phyloP scores from a whole-genome alignment of 2,329 filamentous ascomycete genomes.

The Cordyceps sp. region DNA sequence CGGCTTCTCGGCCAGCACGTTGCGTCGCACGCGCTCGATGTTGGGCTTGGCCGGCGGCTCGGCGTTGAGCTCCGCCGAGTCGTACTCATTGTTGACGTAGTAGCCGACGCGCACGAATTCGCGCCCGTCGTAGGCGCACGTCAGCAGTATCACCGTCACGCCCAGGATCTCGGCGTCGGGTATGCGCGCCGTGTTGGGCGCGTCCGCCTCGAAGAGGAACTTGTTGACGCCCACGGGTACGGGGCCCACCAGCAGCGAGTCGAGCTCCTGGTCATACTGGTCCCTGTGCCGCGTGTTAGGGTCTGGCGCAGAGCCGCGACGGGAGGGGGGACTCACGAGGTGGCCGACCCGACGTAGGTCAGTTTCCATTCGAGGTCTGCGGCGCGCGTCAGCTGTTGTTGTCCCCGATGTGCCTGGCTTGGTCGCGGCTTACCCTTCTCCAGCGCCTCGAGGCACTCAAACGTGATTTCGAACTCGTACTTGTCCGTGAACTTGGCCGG shows the following conservation, averaged over 20 bases:
- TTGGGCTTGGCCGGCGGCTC: constrained; percentile 86
- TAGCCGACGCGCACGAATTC: constrained; percentile 98
- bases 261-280: constrained; percentile 96
- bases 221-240: constrained; percentile 97
- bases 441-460: constrained; percentile 87
- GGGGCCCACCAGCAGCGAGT: constrained; percentile 91
- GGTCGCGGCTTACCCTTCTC: constrained; percentile 54
- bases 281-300: constrained; percentile 38
- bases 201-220: constrained; percentile 91
- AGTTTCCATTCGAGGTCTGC: constrained; percentile 97
- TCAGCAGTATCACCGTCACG: constrained; percentile 91
- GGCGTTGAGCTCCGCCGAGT: constrained; percentile 71
- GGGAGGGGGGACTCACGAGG: constrained; percentile 49
- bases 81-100: constrained; percentile 99
- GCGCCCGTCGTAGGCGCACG: constrained; percentile 87
- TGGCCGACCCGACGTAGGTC: constrained; percentile 96
- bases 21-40: constrained; percentile 81
- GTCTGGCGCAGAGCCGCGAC: constrained; percentile 4
- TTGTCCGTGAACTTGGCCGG: constrained; percentile 83
- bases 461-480: constrained; percentile 97
- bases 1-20: constrained; percentile 95
- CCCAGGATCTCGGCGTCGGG: constrained; percentile 90
- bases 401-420: background rate
- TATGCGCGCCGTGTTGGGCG: constrained; percentile 79
- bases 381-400: constrained; percentile 6